Evolutionary conservation across 139 green algal species (phyloP).

Genomic region (Chlorella sp.): DNA sequence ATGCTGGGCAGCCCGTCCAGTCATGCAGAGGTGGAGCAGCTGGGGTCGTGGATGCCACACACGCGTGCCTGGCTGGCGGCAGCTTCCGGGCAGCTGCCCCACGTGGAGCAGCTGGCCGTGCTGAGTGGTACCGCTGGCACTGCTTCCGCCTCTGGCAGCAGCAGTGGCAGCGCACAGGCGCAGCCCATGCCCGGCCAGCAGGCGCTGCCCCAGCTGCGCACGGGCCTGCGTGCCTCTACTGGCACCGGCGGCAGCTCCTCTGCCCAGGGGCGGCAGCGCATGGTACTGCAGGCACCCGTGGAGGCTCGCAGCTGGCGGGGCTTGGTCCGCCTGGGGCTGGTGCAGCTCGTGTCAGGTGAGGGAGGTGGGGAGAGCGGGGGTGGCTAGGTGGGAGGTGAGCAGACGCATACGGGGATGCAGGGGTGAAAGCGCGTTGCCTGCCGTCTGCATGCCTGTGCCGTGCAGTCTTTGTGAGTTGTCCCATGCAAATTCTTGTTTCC

Average conservation of each 20-base stretch:
- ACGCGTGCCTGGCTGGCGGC: slow-evolving; percentile 56
- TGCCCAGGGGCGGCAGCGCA: neutral
- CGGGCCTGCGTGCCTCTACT: slow-evolving; percentile 7
- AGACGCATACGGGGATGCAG: neutral
- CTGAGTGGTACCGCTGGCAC: neutral
- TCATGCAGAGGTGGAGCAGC: neutral
- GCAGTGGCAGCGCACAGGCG: neutral
- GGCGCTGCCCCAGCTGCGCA: neutral
- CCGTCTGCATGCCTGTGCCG: neutral
- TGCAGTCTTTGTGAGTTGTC: neutral
- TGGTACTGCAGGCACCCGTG: slow-evolving; percentile 40
- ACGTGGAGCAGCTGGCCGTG: slow-evolving; percentile 34
- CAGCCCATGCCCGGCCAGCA: neutral
- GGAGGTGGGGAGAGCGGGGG: no score
- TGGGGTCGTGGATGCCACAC: slow-evolving; percentile 41
- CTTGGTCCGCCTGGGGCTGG: slow-evolving; percentile 67
- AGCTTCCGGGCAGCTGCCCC: slow-evolving; percentile 46
- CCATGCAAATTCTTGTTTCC: neutral
- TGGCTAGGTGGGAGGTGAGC: neutral
- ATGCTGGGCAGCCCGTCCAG: neutral
- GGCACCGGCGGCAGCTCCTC: neutral
- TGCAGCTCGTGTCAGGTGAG: slow-evolving; percentile 62
- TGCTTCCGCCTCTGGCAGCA: neutral
- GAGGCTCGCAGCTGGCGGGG: slow-evolving; percentile 59
- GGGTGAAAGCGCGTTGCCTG: neutral